Evolutionary conservation across 2,329 filamentous ascomycete genomes (phyloP), one percentile per base, ranked within the genome.

Genomic region (Cladosporium velox): DNA sequence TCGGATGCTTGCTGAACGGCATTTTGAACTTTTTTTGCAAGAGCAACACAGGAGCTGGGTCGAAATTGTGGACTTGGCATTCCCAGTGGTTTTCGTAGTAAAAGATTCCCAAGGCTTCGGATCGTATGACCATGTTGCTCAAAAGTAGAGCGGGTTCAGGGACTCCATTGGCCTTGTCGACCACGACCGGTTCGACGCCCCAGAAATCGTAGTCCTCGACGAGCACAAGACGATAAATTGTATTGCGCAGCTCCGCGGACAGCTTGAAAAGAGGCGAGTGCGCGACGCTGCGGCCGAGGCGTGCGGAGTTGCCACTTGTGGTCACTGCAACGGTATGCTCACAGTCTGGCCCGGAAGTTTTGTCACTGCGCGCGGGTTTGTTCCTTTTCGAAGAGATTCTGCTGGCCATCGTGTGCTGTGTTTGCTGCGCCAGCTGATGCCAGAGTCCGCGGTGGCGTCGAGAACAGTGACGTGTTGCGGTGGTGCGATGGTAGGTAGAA

Each of bases 191-290:
- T 26, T 51, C 47, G 47, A 11, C n/a, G 47, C 12, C 14, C 1
- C 11, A 51, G 24, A 3, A 21, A n/a, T 28, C 11, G 11, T 15
- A 11, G 21, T 28, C 21, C 11, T 52, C 49, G 49, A 52, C 11
- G 2, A 28, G 21, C 26, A 52, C 49, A 28, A 52, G 35, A 26
- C 44, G 44, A 8, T 54, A 62, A 30, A 62, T 54, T 21, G 11
- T 35, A 47, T 62, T 54, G 24, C 59, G 59, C 8, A 62, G 8
- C 47, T 54, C 47, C n/a, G 59, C n/a, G 14, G 59, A 49, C 12
- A 54, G 24, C 10, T 62, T 62, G 59, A 41, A 62, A 14, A 62
- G 59, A 26, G 30, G 28, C 14, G 59, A 62, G 4, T 38, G 34
- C 5, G 28, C 44, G 12, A 30, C 14, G 24, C 21, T 54, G 26